Base-by-base conservation (phyloP, 2,329 filamentous ascomycete genomes). In the Calonectria fujianensis region DNA sequence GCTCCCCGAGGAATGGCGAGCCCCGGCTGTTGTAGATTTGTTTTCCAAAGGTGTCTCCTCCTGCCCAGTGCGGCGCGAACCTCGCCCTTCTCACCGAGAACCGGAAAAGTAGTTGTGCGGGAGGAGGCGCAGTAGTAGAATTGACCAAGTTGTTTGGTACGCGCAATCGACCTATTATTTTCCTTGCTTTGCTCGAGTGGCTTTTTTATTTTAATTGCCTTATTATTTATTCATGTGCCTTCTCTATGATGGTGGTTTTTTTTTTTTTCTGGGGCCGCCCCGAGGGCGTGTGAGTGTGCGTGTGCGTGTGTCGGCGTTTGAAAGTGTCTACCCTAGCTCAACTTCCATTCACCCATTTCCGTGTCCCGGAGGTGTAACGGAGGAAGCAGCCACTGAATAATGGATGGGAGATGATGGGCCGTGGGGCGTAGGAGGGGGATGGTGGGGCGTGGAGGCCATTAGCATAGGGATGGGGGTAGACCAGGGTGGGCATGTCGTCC, bases 51-150 rank as follows among this genome's bases (percentile, higher is more conserved):
- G 24, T 41, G 24, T 39, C n/a, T 37, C 39, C 57, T 24, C 39
- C 27, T 64, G 27, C 24, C 27, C 61, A 29, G 31, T 65, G 37
- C 61, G 61, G 41, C 29, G 37, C 32, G 6, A 52, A 54, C 39
- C 37, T 73, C 71, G 72, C 75, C 74, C 74, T 77, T 79, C 78
- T 80, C 77, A 80, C 78, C 78, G 77, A 80, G 50, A 24, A 48
- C 72, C 70, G 31, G 59, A 54, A 70, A 32, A 31, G 50, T 39
- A 59, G 63, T 66, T 54, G 66, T 31, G 61, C 18, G 39, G 27
- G 18, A 45, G 24, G 59, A 45, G 37, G 61, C 32, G 29, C 32
- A 29, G 29, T 64, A 24, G 32, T 27, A 39, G 13, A 32, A 18
- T 63, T 20, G 14, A 3, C 32, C 37, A 27, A 14, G 57, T 61